Base-by-base conservation (phyloP, 169 alveolate species). In the Eimeria falciformis region DNA sequence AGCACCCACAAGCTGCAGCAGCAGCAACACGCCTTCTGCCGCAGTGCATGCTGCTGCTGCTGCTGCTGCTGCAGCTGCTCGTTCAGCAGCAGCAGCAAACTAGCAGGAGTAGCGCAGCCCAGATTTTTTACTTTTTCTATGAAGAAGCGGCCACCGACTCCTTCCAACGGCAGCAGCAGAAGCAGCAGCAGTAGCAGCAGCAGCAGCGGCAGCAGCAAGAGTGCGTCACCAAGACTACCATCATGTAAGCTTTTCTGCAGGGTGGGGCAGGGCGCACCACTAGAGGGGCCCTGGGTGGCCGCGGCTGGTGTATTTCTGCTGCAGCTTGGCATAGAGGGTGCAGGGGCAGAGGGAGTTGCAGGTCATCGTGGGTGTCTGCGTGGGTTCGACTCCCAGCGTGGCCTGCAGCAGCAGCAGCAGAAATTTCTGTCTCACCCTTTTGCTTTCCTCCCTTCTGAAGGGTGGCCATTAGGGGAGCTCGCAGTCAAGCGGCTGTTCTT, bases 11-110 rank as follows among this genome's bases (percentile, higher is more conserved):
- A 0, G 62, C 62, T 50, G 62, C 73, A 62, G 73, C 73, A 62
- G 73, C 73, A 62, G 29, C 73, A 62, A 62, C 56, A 17, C 83
- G 46, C 73, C 73, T n/a, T 71, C 53, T 71, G 83, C 83, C 83
- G 25, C 27, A 14, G 78, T 43, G 83, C 83, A 71, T 71, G 83
- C 83, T 43, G 53, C 79, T 25, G 83, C 56, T 71, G 53, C 58
- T n/a, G 83, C 25, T 40, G 47, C 53, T 33, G 83, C 55, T 33
- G 56, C 83, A 18, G 83, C 83, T 33, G 83, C 58, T n/a, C 73
- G 12, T 29, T 18, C 6, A 11, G 58, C 83, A 40, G 83, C 83
- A 71, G 83, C 58, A 43, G 56, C 53, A 56, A 53, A 40, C 58
- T 56, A 40, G 83, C 83, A 71, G 58, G 21, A 71, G 33, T 11